Evolutionary conservation across 495 filamentous ascomycete genomes (phyloP).

Genomic region (Pyrenopolyporus hunteri): DNA sequence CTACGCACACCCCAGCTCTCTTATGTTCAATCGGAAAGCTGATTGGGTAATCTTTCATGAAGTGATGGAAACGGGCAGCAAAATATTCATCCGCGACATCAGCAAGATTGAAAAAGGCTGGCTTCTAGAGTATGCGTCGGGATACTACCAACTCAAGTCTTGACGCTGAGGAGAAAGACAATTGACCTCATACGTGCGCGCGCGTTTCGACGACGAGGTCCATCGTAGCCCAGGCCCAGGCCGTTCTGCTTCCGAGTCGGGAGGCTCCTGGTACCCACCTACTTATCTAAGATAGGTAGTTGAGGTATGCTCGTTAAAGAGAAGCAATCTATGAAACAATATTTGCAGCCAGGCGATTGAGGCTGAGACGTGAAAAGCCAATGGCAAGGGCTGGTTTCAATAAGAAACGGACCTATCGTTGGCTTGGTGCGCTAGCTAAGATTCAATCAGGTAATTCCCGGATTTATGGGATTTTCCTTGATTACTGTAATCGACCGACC

Average conservation of each 20-base stretch:
- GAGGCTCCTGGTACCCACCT: slow-evolving; percentile 5
- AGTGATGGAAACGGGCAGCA: slow-evolving; percentile 87
- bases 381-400: slow-evolving; percentile 27
- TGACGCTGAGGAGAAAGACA: slow-evolving; percentile 6
- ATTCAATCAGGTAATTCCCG: slow-evolving; percentile 16
- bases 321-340: slow-evolving; percentile 30
- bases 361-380: slow-evolving; percentile 33
- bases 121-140: slow-evolving; percentile 86
- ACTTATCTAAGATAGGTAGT: slow-evolving; percentile 6
- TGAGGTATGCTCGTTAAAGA: slow-evolving; percentile 23
- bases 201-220: slow-evolving; percentile 6
- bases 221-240: neutral
- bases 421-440: slow-evolving; percentile 17
- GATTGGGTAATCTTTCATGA: slow-evolving; percentile 99
- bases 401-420: slow-evolving; percentile 28
- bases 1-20: slow-evolving; percentile 87
- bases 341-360: slow-evolving; percentile 20
- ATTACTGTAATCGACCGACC: slow-evolving; percentile 19
- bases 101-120: slow-evolving; percentile 91
- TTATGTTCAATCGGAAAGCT: slow-evolving; percentile 97
- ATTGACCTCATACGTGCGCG: neutral
- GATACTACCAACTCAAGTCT: slow-evolving; percentile 71
- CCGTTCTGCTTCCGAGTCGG: neutral
- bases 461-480: slow-evolving; percentile 20
- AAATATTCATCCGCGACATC: slow-evolving; percentile 90